These are phyloP conservation scores for Paratrypanosoma confusum DNA, from an alignment of 208 protist species.

Conservation along the genomic window DNA sequence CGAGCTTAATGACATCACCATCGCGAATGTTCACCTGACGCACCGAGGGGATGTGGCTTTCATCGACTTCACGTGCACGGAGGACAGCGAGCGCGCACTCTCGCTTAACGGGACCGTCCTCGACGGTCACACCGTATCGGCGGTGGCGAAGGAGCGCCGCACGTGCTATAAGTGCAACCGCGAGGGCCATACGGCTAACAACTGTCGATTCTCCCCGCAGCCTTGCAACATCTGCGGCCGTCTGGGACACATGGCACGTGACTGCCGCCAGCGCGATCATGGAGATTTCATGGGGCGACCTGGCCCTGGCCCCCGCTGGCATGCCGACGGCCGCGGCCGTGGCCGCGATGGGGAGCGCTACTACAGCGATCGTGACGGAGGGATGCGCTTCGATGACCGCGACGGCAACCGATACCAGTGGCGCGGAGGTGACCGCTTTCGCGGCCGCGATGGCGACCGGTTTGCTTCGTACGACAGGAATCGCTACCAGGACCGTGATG, in stretches of 20 bases:
- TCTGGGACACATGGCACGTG: constrained; percentile 27
- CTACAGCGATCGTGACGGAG: constrained; percentile 1
- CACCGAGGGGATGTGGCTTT: no score
- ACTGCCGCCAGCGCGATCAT: constrained; percentile 17
- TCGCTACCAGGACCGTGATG: neutral
- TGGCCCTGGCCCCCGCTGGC: constrained; percentile 1
- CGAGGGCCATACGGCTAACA: constrained; percentile 44
- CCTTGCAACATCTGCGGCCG: constrained; percentile 36
- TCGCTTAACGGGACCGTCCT: no score
- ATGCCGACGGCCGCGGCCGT: neutral
- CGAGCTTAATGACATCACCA: no score
- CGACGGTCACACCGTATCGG: constrained; percentile 9
- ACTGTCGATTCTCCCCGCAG: constrained; percentile 22
- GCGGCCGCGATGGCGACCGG: constrained; percentile 10
- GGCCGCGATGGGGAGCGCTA: neutral
- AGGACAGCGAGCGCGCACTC: neutral
- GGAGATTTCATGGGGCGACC: neutral
- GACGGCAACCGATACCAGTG: constrained; percentile 6
- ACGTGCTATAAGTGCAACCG: constrained; percentile 53
- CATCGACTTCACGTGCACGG: no score
- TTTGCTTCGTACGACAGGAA: neutral
- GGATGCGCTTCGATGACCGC: constrained; percentile 8
- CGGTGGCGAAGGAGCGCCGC: constrained; percentile 37
- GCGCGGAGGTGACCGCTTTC: constrained; percentile 3
- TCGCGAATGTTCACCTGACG: no score